A percentile compares a stretch with the other conserved stretches of the same genome.
phyloP scores from a whole-genome alignment of 2,329 filamentous ascomycete species.

The Trichothecium roseum region DNA sequence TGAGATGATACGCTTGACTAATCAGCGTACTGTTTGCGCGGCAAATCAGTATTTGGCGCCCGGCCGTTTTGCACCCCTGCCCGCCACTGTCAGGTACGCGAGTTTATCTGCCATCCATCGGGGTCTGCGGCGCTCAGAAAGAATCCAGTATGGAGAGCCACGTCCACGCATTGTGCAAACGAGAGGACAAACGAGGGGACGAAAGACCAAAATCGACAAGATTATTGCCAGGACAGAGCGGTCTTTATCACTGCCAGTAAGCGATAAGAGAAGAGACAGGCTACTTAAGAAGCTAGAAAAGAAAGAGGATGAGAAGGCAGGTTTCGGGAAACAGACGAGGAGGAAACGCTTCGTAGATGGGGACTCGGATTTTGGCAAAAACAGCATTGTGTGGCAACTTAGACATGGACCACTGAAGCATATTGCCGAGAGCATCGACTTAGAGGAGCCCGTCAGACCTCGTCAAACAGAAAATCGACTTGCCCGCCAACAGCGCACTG shows the following conservation, averaged over 20 bases:
- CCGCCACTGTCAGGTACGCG: constrained; percentile 13
- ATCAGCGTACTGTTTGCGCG: not conserved
- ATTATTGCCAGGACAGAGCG: constrained; percentile 10
- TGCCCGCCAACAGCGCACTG: no score
- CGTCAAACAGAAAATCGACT: no score
- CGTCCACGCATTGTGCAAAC: constrained; percentile 4
- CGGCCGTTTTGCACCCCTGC: not conserved
- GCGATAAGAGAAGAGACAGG: constrained; percentile 28
- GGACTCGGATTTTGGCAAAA: constrained; percentile 38
- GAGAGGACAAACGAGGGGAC: not conserved
- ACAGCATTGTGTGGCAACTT: constrained; percentile 43
- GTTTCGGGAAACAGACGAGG: constrained; percentile 31
- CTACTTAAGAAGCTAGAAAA: constrained; percentile 30
- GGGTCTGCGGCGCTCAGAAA: constrained; percentile 45
- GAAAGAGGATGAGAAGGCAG: constrained; percentile 18
- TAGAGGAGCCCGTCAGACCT: constrained; percentile 6
- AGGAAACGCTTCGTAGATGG: constrained; percentile 42
- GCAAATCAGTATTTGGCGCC: not conserved
- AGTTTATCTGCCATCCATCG: constrained; percentile 58
- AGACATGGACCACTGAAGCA: constrained; percentile 33
- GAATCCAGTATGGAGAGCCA: constrained; percentile 15
- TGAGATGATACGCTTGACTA: constrained; percentile 16
- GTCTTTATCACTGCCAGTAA: constrained; percentile 17
- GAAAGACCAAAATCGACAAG: not conserved
- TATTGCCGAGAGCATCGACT: constrained; percentile 9